Percentiles rank a stretch among this genome's conserved stretches.
These are phyloP conservation scores for Eucalyptus pauciflora DNA, from an alignment of 345 rosid genomes.

Conservation along the genomic window DNA sequence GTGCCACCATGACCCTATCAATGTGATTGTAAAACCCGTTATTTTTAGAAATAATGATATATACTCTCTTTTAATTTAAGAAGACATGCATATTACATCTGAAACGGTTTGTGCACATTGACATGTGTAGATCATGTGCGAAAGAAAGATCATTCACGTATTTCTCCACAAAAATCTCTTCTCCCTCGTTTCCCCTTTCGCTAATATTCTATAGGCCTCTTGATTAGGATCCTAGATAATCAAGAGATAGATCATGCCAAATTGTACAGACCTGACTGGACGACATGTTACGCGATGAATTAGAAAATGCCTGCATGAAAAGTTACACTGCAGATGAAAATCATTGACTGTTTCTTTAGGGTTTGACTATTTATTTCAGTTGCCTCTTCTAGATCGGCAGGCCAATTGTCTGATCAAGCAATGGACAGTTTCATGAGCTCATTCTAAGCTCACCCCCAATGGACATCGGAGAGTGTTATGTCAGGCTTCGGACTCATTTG, in stretches of 20 bases:
- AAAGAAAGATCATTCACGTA: background rate
- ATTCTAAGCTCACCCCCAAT: background rate
- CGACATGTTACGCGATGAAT: background rate
- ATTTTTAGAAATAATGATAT: background rate
- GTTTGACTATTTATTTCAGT: background rate
- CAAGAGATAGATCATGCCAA: background rate
- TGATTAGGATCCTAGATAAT: background rate
- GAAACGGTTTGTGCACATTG: background rate
- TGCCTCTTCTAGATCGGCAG: too few species aligned
- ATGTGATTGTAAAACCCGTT: background rate
- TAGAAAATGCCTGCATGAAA: background rate
- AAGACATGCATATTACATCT: background rate
- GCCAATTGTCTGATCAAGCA: background rate
- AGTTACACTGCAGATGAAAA: background rate
- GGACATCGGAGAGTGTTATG: background rate
- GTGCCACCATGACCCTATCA: conserved; percentile 18
- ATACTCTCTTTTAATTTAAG: background rate
- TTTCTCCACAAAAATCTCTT: background rate
- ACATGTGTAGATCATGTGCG: background rate
- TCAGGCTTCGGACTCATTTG: background rate
- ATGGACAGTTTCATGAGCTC: background rate
- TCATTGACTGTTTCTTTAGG: background rate
- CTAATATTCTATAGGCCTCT: background rate
- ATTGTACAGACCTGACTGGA: background rate
- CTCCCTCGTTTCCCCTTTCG: background rate